These are phyloP conservation scores for Yamadazyma nakazawae DNA, from an alignment of 805 yeast species.

Conservation along the genomic window DNA sequence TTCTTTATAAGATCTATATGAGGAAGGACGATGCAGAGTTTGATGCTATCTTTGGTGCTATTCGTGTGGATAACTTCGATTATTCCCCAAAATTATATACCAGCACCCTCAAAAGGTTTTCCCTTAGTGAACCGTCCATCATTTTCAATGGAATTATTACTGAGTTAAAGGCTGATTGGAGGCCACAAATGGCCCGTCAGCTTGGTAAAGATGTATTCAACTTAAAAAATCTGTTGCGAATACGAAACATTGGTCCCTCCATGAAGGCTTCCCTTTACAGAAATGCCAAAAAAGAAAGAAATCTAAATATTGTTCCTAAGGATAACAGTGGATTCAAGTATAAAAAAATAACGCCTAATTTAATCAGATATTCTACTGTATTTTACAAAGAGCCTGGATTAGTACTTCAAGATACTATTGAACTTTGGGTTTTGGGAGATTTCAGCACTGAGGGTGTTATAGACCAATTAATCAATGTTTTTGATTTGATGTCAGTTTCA, in stretches of 20 bases:
- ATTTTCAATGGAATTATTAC: constrained; percentile 72
- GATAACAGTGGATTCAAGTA: constrained; percentile 32
- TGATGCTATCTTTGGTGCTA: constrained; percentile 13
- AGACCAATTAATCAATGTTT: constrained; percentile 29
- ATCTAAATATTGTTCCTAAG: constrained; percentile 35
- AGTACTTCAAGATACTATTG: constrained; percentile 1
- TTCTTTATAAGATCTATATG: constrained; percentile 35
- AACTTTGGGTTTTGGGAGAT: constrained; percentile 56
- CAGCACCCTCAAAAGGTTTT: constrained; percentile 24
- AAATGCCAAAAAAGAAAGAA: constrained; percentile 43
- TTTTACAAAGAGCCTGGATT: constrained; percentile 22
- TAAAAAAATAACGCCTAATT: constrained; percentile 25
- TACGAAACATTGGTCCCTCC: constrained; percentile 21
- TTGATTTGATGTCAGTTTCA: constrained; percentile 22
- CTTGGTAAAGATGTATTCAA: constrained; percentile 49
- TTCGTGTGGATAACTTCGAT: constrained; percentile 15
- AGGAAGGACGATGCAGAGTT: constrained; percentile 23
- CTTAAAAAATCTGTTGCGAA: constrained; percentile 25
- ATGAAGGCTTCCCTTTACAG: constrained; percentile 43
- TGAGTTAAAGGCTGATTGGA: constrained; percentile 53
- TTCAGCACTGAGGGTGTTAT: constrained; percentile 27
- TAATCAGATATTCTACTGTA: constrained; percentile 21
- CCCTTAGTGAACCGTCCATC: constrained; percentile 48
- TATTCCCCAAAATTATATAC: constrained; percentile 18
- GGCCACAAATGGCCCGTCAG: constrained; percentile 49